A percentile compares a stretch with the other conserved stretches of the same genome.
Evolutionary conservation across 306 rosid genomes (phyloP).

Genomic region (Alnus rubra): DNA sequence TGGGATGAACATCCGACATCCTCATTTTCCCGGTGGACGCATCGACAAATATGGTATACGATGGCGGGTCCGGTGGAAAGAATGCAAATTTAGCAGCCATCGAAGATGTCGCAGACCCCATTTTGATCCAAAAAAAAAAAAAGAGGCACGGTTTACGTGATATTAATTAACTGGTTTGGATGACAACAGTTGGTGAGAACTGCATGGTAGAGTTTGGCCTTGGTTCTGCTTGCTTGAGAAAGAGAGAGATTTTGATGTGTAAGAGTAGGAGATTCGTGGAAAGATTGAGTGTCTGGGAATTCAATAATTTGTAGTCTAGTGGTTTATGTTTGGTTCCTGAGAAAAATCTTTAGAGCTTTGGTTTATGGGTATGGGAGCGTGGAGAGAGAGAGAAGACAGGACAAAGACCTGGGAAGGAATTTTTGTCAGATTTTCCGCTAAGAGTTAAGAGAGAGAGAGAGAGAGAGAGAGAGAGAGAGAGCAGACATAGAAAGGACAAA

Average conservation of each 20-base stretch:
- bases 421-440: constrained; percentile 35
- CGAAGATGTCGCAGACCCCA: constrained; percentile 76
- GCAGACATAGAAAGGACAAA: constrained; percentile 17
- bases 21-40: constrained; percentile 47
- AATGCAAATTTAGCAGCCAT: constrained; percentile 73
- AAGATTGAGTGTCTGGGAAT: constrained; percentile 12
- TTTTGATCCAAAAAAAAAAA: constrained; percentile 8
- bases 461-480: not conserved
- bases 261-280: not conserved
- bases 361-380: not conserved
- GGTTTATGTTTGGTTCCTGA: constrained; percentile 30
- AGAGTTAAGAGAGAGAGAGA: constrained; percentile 14
- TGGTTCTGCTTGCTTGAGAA: constrained; percentile 12
- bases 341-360: constrained; percentile 26
- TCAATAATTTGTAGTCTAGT: constrained; percentile 19
- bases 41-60: constrained; percentile 35
- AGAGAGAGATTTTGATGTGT: not conserved
- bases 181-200: constrained; percentile 2
- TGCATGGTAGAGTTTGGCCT: constrained; percentile 31
- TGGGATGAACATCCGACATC: constrained; percentile 44
- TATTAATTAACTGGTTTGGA: not conserved
- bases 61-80: constrained; percentile 68
- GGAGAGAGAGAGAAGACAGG: constrained; percentile 1
- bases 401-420: constrained; percentile 25
- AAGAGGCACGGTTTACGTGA: not conserved